A percentile compares a stretch with the other conserved stretches of the same genome.
These are phyloP conservation scores for Domatiomyces globalis DNA, from an alignment of 2,329 filamentous ascomycete species.

Conservation along the genomic window DNA sequence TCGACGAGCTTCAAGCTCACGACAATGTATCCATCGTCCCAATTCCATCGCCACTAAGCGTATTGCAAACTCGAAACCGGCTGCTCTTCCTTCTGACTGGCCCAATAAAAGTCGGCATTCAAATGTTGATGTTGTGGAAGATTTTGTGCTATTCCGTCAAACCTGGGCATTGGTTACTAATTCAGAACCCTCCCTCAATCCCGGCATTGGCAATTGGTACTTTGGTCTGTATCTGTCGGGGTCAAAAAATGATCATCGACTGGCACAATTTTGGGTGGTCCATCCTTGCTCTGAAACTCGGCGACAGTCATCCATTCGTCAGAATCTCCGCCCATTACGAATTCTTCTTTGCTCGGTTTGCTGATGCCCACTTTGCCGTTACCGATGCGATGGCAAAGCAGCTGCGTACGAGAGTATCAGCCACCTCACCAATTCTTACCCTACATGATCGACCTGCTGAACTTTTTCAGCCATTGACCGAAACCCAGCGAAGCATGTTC, in stretches of 20 bases:
- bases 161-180: conserved; percentile 71
- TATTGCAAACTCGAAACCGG: conserved; percentile 52
- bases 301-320: conserved; percentile 57
- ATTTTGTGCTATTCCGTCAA: conserved; percentile 59
- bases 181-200: conserved; percentile 90
- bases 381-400: conserved; percentile 75
- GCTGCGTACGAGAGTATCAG: conserved; percentile 51
- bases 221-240: conserved; percentile 58
- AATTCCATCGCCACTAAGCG: conserved; percentile 51
- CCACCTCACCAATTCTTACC: conserved; percentile 52
- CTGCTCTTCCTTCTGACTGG: conserved; percentile 64
- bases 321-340: conserved; percentile 66
- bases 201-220: conserved; percentile 70
- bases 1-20: conserved; percentile 60
- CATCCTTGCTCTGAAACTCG: conserved; percentile 60
- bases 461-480: conserved; percentile 59
- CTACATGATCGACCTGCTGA: conserved; percentile 76
- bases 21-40: conserved; percentile 57
- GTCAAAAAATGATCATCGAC: conserved; percentile 74
- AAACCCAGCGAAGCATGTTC: conserved; percentile 41
- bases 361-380: conserved; percentile 68
- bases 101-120: conserved; percentile 75
- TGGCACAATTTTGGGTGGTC: conserved; percentile 99
- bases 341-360: conserved; percentile 50
- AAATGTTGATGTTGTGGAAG: conserved; percentile 56